Conservation (phyloP, 2,329 filamentous ascomycete genomes). For the Cryphonectria naterciae region DNA sequence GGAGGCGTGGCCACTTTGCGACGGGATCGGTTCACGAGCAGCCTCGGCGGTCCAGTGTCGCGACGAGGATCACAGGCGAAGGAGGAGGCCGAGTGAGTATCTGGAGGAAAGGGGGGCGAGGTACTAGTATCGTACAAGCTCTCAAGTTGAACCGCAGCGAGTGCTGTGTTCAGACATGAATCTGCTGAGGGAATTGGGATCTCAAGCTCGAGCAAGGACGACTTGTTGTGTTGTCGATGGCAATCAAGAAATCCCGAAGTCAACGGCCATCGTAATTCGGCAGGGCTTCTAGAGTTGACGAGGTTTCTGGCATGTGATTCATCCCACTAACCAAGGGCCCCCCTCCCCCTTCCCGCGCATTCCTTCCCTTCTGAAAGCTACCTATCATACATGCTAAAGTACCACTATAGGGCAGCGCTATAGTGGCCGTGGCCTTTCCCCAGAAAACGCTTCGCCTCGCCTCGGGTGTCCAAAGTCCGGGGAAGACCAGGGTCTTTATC, state of each 20-base stretch:
- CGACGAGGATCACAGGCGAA: neutral
- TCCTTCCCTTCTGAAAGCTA: neutral
- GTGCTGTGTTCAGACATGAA: neutral
- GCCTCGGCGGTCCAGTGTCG: conserved; percentile 1
- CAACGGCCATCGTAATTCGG: conserved; percentile 26
- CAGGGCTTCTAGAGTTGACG: neutral
- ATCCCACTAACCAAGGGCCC: neutral
- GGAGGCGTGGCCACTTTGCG: neutral
- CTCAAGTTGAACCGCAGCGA: neutral
- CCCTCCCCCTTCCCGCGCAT: neutral
- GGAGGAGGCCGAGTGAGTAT: no score
- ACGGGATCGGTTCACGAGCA: neutral
- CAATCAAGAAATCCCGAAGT: neutral
- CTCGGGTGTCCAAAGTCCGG: conserved; percentile 13
- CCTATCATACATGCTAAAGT: neutral
- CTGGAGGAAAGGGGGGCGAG: no score
- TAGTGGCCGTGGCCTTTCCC: conserved; percentile 4
- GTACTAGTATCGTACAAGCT: neutral
- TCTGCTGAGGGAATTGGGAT: neutral
- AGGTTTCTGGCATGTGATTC: conserved; percentile 22
- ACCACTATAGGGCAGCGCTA: neutral
- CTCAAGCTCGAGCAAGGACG: neutral
- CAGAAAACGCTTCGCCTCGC: conserved; percentile 3
- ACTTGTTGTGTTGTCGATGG: neutral
- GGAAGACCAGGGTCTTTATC: conserved; percentile 3